Evolutionary conservation across 257 asterid genomes (phyloP).

Genomic region (Euphrasia confusa): DNA sequence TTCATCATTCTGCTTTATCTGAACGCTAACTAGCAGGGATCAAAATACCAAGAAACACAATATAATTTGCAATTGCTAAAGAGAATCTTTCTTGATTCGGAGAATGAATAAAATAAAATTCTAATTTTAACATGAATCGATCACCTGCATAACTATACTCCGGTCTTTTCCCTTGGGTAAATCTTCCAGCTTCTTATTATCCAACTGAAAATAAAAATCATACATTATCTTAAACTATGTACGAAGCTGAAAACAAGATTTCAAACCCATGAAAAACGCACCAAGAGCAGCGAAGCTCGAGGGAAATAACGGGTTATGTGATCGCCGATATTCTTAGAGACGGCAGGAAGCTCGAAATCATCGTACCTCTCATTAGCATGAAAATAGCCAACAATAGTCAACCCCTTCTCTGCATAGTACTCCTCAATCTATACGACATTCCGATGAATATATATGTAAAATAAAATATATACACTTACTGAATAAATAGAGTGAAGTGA

Average conservation of each 20-base stretch:
- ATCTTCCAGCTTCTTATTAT: slow-evolving; percentile 58
- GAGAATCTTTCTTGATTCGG: too few species aligned
- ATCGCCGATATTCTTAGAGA: slow-evolving; percentile 90
- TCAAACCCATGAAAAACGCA: slow-evolving; percentile 28
- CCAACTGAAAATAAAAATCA: slow-evolving; percentile 48
- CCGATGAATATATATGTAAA: slow-evolving; percentile 24
- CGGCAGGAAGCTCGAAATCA: slow-evolving; percentile 68
- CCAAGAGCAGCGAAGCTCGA: slow-evolving; percentile 86
- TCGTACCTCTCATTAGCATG: slow-evolving; percentile 90
- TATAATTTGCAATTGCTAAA: too few species aligned
- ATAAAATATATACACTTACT: neutral
- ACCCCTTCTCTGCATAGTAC: slow-evolving; percentile 66
- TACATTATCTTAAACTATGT: slow-evolving; percentile 7
- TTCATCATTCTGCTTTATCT: neutral
- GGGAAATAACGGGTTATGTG: slow-evolving; percentile 78
- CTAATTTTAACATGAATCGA: neutral
- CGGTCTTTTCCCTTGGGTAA: slow-evolving; percentile 53
- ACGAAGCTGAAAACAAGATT: neutral
- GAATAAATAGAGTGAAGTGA: neutral
- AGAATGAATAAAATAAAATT: too few species aligned
- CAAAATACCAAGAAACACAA: neutral
- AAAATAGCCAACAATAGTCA: slow-evolving; percentile 84
- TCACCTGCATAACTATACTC: slow-evolving; percentile 71
- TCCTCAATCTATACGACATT: slow-evolving; percentile 67
- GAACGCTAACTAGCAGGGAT: slow-evolving; percentile 3